Evolutionary conservation across 1,139 yeast species (phyloP).

Genomic region (Trichomonascaceae sp.): DNA sequence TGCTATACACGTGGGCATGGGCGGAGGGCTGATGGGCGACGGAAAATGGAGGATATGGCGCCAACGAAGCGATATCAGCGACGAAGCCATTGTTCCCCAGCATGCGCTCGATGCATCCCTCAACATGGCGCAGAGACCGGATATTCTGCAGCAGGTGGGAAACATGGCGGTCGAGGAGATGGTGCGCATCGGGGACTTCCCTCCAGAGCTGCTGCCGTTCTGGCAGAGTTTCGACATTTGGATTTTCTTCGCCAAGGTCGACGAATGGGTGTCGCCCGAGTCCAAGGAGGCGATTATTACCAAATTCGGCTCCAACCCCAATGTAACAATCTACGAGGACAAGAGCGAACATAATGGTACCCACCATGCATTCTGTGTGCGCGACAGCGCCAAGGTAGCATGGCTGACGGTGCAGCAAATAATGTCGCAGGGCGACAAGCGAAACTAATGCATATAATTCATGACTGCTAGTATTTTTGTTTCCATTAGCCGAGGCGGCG

Average conservation of each 20-base stretch:
- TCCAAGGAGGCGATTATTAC: constrained; percentile 33
- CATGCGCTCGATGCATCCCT: constrained; percentile 34
- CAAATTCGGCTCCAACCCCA: constrained; percentile 24
- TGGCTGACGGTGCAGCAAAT: constrained; percentile 2
- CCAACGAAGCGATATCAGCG: no score
- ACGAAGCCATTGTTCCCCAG: constrained; percentile 19
- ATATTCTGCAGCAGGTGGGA: constrained; percentile 39
- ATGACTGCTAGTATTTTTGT: no score
- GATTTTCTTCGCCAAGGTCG: constrained; percentile 43
- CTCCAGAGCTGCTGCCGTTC: constrained; percentile 1
- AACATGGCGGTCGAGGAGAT: constrained; percentile 48
- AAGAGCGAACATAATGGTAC: constrained; percentile 20
- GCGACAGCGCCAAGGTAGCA: constrained; percentile 41
- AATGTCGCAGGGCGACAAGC: no score
- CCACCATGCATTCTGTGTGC: constrained; percentile 45
- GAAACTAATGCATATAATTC: no score
- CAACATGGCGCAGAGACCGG: constrained; percentile 29
- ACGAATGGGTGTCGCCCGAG: constrained; percentile 47
- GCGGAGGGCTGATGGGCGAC: no score
- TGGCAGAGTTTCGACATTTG: constrained; percentile 27
- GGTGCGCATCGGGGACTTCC: constrained; percentile 29
- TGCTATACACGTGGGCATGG: constrained; percentile 9
- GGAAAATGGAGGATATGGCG: no score
- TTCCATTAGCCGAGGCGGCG: no score
- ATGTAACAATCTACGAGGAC: constrained; percentile 23